Base-by-base conservation (phyloP, 2,329 filamentous ascomycete genomes). In the Fusarium napiforme region DNA sequence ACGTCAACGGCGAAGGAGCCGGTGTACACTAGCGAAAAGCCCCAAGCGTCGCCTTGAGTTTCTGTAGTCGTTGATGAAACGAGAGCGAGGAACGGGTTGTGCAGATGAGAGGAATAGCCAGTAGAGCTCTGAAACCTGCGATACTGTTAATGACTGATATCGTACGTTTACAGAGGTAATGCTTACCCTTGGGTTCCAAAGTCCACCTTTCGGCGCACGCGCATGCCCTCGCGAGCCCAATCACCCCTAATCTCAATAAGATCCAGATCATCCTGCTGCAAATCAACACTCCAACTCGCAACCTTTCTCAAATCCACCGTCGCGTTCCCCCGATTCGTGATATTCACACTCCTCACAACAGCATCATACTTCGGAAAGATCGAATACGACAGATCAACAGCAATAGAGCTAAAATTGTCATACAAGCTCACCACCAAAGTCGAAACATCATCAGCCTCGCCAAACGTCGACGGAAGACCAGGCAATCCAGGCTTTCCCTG, bases 1-100 rank as follows among this genome's bases (percentile, higher is more conserved):
- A 91, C 85, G 8, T 89, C 86, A 1, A 87, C 88, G 4, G 85
- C 82, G 70, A 92, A 92, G 2, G 89, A 91, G 5, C 90, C 90
- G 0, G 89, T 89, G 78, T 91, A 92, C 18, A 92, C 83, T 1
- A 92, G 83, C 2, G 88, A 91, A 77, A 92, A 92, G 0, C 89
- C 90, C 85, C 89, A 92, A 12, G 88, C 89, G 47, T 91, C 86
- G 4, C 90, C 90, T 7, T 86, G 84, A 0, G 86, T 85, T 72
- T 92, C 90, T 0, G 90, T 92, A 0, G 90, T 89, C 0, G 82
- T 83, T 0, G 89, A 86, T 4, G 87, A 82, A 0, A 88, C 84
- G 1, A 92, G 80, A 0, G 88, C 84, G 26, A 92, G 83, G 81
- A 92, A 92, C 0, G 90, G 90, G 68, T 92, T 92, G 78, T 91